Evolutionary conservation across 2,329 filamentous ascomycete species (phyloP).

Genomic region (Microdochium bolleyi): DNA sequence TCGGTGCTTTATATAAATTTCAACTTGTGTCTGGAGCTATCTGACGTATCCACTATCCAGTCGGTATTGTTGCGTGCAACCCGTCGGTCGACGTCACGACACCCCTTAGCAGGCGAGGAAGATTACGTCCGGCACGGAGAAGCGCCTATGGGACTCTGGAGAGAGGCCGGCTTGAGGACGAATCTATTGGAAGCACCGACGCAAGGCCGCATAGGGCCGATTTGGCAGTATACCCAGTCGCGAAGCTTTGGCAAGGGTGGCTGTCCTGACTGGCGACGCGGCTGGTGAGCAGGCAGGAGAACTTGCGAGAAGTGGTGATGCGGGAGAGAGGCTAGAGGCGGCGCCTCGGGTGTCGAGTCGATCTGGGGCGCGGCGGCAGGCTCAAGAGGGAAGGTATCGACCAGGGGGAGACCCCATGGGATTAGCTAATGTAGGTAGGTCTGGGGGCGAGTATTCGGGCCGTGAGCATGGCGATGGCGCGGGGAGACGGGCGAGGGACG

Average conservation of each 20-base stretch:
- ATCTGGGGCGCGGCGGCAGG: background rate
- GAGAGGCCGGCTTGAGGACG: background rate
- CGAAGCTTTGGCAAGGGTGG: background rate
- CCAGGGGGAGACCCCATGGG: background rate
- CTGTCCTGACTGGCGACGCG: background rate
- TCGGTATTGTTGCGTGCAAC: background rate
- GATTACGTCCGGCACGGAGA: background rate
- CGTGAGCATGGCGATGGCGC: too few relatives aligned
- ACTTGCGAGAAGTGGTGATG: background rate
- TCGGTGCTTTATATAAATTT: background rate
- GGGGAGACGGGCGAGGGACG: too few relatives aligned
- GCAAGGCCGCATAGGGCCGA: conserved; percentile 1
- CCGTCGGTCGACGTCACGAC: background rate
- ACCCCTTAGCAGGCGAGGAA: background rate
- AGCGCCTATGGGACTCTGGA: background rate
- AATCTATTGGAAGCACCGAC: background rate
- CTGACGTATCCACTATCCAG: background rate
- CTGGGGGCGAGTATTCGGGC: background rate
- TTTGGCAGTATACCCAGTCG: background rate
- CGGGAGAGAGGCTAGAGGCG: background rate
- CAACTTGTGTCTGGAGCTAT: background rate
- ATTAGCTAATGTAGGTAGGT: background rate
- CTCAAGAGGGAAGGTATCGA: background rate
- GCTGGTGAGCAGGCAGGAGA: background rate
- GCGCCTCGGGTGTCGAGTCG: background rate